Conservation (phyloP, 2,329 filamentous ascomycete genomes). For the Phialophora macrospora region DNA sequence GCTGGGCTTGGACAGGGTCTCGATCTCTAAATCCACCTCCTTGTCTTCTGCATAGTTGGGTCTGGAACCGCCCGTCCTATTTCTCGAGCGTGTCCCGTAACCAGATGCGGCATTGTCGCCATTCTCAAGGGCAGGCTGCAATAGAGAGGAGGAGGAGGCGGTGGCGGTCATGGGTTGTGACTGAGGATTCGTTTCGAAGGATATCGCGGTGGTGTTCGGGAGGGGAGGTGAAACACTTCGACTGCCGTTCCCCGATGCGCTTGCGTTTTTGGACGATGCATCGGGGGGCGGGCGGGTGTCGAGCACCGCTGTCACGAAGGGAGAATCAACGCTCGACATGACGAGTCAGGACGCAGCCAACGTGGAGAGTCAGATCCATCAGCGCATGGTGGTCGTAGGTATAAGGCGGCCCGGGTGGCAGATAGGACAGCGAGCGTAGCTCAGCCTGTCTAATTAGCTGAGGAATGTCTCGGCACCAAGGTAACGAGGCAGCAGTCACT, state of each 20-base stretch:
- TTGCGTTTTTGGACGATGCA: slow-evolving; percentile 29
- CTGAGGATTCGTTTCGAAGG: slow-evolving; percentile 45
- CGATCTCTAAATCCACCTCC: slow-evolving; percentile 89
- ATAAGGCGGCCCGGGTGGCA: slow-evolving; percentile 8
- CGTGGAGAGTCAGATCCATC: slow-evolving; percentile 15
- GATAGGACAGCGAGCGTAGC: slow-evolving; percentile 9
- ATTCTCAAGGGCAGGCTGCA: slow-evolving; percentile 45
- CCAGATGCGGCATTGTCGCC: slow-evolving; percentile 59
- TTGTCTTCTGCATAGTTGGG: slow-evolving; percentile 95
- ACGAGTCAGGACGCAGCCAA: slow-evolving; percentile 24
- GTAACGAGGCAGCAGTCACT: background rate
- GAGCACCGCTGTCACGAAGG: slow-evolving; percentile 24
- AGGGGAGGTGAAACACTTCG: slow-evolving; percentile 35
- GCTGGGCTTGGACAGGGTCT: slow-evolving; percentile 53
- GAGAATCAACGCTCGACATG: slow-evolving; percentile 34
- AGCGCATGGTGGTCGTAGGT: slow-evolving; percentile 30
- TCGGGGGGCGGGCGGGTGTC: slow-evolving; percentile 19
- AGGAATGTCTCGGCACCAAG: slow-evolving; percentile 10
- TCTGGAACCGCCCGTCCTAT: slow-evolving; percentile 77
- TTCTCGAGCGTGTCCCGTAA: slow-evolving; percentile 93
- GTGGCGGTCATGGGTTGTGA: slow-evolving; percentile 53
- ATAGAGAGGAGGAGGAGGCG: slow-evolving; percentile 48
- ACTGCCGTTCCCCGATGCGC: slow-evolving; percentile 30
- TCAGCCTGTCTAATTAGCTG: slow-evolving; percentile 14
- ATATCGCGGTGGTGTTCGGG: slow-evolving; percentile 26